These are phyloP conservation scores for Xenoacremonium recifei DNA, from an alignment of 2,329 filamentous ascomycete species.

Conservation along the genomic window DNA sequence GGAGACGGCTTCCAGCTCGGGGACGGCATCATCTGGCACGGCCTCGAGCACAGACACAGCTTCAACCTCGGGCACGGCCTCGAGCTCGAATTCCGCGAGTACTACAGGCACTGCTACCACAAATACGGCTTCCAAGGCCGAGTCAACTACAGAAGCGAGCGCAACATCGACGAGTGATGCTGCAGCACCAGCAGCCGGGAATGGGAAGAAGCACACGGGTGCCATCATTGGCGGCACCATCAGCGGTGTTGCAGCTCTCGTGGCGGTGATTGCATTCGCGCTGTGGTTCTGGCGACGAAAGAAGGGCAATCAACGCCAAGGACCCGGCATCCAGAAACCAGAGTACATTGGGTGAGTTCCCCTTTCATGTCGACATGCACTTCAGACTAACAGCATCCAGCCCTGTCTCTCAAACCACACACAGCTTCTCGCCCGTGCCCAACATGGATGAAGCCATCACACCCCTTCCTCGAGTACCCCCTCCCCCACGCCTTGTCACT, in stretches of 20 bases:
- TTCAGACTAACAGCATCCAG: constrained; percentile 18
- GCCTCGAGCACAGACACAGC: constrained; percentile 5
- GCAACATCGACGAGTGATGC: constrained; percentile 20
- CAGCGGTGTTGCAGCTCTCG: constrained; percentile 47
- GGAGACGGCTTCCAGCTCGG: not conserved
- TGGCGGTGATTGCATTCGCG: constrained; percentile 39
- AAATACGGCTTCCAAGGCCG: constrained; percentile 17
- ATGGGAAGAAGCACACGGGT: constrained; percentile 37
- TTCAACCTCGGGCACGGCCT: constrained; percentile 4
- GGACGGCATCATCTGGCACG: constrained; percentile 14
- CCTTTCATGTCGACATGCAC: not conserved
- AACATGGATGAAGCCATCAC: constrained; percentile 21
- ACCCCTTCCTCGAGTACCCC: constrained; percentile 15
- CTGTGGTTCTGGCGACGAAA: constrained; percentile 46
- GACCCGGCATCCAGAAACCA: constrained; percentile 38
- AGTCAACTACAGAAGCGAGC: constrained; percentile 16
- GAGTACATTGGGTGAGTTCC: constrained; percentile 41
- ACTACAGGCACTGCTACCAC: constrained; percentile 2
- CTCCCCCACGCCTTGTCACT: too few relatives aligned
- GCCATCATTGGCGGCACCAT: constrained; percentile 55
- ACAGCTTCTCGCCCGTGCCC: constrained; percentile 28
- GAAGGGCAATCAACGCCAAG: constrained; percentile 39
- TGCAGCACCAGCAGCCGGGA: constrained; percentile 27
- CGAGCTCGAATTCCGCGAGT: constrained; percentile 6
- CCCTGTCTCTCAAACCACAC: constrained; percentile 23